Evolutionary conservation across 192 early-diverging fungal species (phyloP).

Genomic region (Umbelopsis sp.): DNA sequence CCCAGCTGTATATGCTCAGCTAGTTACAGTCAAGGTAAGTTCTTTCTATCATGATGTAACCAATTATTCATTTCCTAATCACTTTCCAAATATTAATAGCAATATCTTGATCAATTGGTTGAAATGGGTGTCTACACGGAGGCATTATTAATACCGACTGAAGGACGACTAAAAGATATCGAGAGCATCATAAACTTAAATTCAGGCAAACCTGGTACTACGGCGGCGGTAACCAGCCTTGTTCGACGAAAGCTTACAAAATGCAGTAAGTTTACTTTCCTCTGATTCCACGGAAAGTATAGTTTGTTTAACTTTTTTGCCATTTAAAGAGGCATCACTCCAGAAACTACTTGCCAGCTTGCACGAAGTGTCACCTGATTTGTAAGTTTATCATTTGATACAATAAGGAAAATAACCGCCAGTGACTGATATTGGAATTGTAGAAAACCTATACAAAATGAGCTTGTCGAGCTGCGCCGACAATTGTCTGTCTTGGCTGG

Average conservation of each 20-base stretch:
- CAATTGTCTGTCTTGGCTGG: conserved; percentile 51
- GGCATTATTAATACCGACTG: conserved; percentile 64
- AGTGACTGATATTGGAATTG: background rate
- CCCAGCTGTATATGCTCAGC: conserved; percentile 75
- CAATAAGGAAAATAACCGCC: background rate
- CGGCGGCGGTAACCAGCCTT: conserved; percentile 44
- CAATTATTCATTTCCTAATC: background rate
- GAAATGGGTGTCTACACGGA: conserved; percentile 41
- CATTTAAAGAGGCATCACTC: conserved; percentile 11
- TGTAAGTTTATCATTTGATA: conserved; percentile 34
- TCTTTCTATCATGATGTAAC: no score
- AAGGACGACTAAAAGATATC: conserved; percentile 59
- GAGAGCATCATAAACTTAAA: conserved; percentile 57
- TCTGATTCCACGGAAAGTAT: background rate
- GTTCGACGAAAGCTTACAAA: conserved; percentile 42
- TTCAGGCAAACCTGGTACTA: conserved; percentile 33
- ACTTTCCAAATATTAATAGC: background rate
- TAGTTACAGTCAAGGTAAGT: conserved; percentile 70
- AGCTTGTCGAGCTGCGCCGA: conserved; percentile 69
- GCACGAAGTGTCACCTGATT: conserved; percentile 50
- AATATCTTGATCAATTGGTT: conserved; percentile 36
- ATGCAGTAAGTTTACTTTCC: conserved; percentile 35
- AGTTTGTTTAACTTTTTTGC: conserved; percentile 7
- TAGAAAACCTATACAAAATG: conserved; percentile 66
- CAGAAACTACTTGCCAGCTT: conserved; percentile 8